These are phyloP conservation scores for Ceratobasidium sp. DNA, from an alignment of 1,284 basidiomycete species.

Conservation along the genomic window DNA sequence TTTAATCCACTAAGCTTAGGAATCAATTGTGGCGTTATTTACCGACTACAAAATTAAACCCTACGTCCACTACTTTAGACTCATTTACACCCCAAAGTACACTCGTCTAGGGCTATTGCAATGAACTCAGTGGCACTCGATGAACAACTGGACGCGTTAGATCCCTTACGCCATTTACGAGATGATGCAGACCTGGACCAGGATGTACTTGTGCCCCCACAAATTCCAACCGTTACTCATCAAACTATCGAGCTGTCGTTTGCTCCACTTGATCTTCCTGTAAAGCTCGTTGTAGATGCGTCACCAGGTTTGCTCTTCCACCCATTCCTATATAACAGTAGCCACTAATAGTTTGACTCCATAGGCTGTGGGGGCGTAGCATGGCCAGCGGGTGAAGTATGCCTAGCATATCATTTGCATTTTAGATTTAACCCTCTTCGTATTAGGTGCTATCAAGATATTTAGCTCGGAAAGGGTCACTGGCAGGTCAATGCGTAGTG, in stretches of 20 bases:
- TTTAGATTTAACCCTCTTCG: neutral
- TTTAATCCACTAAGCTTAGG: too few relatives aligned
- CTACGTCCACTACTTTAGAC: too few relatives aligned
- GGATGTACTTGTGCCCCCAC: constrained; percentile 61
- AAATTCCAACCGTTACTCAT: constrained; percentile 35
- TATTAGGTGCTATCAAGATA: constrained; percentile 79
- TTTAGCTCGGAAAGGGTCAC: constrained; percentile 63
- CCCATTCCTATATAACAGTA: constrained; percentile 51
- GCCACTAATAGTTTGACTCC: constrained; percentile 71
- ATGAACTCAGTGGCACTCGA: constrained; percentile 56
- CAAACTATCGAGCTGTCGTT: constrained; percentile 35
- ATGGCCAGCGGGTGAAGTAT: constrained; percentile 92
- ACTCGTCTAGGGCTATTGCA: too few relatives aligned
- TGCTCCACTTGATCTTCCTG: constrained; percentile 26
- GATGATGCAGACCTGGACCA: constrained; percentile 49
- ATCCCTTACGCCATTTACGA: constrained; percentile 74
- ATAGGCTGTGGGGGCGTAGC: constrained; percentile 92
- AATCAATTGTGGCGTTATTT: too few relatives aligned
- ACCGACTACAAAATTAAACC: too few relatives aligned
- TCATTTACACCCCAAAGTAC: too few relatives aligned
- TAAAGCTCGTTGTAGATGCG: constrained; percentile 31
- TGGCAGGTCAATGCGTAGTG: constrained; percentile 69
- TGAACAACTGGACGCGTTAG: constrained; percentile 65
- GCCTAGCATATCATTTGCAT: constrained; percentile 48
- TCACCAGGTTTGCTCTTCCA: constrained; percentile 17